Evolutionary conservation across 441 rosid species (phyloP), one percentile per base, ranked within the genome.

Genomic region (Adansonia gregorii): DNA sequence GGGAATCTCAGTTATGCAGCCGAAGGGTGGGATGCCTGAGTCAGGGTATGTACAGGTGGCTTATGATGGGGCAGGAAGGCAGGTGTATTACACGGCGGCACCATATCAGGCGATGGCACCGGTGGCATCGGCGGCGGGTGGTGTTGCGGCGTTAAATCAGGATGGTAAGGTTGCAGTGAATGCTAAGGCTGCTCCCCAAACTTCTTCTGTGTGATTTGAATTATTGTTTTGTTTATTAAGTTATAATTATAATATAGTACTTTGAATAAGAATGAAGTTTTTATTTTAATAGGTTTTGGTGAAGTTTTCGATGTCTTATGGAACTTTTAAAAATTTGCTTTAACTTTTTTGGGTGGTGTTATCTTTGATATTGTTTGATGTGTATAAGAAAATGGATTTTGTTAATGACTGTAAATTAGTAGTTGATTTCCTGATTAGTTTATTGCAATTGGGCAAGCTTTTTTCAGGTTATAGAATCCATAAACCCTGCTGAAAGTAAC

Each of bases 1-100:
- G 66, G 88, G 84, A 59, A 72, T 76, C 35, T 83, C 84, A 49
- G 20, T 78, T 46, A 39, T 74, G 75, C 87, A 77, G 64, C 65
- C 76, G 19, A 78, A 77, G 56, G 76, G 79, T 54, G 80, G 76
- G 14, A 60, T 79, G 73, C 67, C 84, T 0, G 87, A 87, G 76
- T 65, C 79, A 1, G 83, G 84, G 3, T 83, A 80, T 72, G 17
- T 83, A 15, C 92, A 85, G 78, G 79, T 87, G 67, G 89, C 75
- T 15, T 87, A 83, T 22, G 92, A 88, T 20, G 78, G 85, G 54
- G 80, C 89, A 1, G 92, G 94, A 46, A 83, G 91, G 80, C 91
- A 82, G 70, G 85, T 87, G 48, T 91, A 86, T 73, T 87, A 83
- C 69, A 82, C 88, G 2, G 45, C 80, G 17, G 45, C 81, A 9